Evolutionary conservation across 768 basidiomycete species (phyloP), one percentile per base, ranked within the genome.

Genomic region (Leccinum variicolor): DNA sequence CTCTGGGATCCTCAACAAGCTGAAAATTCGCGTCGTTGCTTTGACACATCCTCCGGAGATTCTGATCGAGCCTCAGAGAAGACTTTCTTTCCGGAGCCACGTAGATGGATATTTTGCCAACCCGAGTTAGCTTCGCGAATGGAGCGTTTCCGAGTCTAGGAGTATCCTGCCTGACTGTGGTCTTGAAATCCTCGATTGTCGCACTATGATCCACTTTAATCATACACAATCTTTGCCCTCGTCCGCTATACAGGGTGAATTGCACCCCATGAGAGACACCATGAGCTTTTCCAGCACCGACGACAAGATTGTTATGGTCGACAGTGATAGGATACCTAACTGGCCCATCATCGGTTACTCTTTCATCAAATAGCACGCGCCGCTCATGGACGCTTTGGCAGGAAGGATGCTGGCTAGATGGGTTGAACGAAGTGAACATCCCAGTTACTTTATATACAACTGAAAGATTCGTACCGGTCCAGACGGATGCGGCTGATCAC

Each of bases 231-330:
- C 21, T 33, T 25, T n/a, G 36, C 17, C 45, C 56, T 28, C 45
- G 14, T 3, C 57, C 26, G 25, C n/a, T 26, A 50, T 66, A 71
- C 15, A 73, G 31, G 17, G 58, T 63, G 45, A 73, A 61, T 10
- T 62, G 49, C 4, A 58, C 58, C 4, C 59, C 64, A 8, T 11
- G 23, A 0, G 56, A 45, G 34, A 73, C 49, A 0, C 71, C 73
- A 31, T 74, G 68, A 3, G 63, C 66, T 6, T 59, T 29, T 2
- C 71, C 71, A 1, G 67, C 69, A 3, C 33, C 39, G 13, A 73
- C 33, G 31, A 72, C 49, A 50, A 56, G 66, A 52, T 57, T 49
- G 43, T 50, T 36, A 3, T 15, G 26, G 10, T 23, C 3, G 28
- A 17, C 6, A 1, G 15, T 3, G 33, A 64, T 34, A 2, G 36